Evolutionary conservation across 164 flowering plant species (phyloP).

Genomic region (Dillenia suffruticosa): DNA sequence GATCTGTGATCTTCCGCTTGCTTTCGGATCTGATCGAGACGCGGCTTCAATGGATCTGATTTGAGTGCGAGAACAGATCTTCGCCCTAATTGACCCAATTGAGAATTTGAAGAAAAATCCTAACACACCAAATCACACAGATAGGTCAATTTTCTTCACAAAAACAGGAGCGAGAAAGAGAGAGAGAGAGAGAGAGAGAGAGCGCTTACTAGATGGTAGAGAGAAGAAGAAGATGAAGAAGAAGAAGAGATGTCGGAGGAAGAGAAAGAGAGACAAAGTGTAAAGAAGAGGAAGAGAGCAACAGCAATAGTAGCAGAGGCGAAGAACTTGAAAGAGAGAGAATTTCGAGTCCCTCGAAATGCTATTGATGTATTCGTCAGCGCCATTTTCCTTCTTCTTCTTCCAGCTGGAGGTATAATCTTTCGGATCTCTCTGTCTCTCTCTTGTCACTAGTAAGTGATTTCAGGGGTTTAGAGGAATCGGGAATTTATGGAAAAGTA

Average conservation of each 20-base stretch:
- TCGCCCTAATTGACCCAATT: conserved; percentile 25
- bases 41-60: conserved; percentile 55
- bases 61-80: conserved; percentile 45
- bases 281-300: neutral
- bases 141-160: neutral
- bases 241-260: neutral
- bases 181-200: neutral
- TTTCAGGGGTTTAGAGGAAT: too few relatives aligned
- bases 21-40: conserved; percentile 51
- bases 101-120: neutral
- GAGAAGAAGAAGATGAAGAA: neutral
- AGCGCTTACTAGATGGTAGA: neutral
- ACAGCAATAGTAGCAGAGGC: neutral
- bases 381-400: neutral
- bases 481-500: too few relatives aligned
- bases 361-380: neutral
- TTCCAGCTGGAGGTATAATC: too few relatives aligned
- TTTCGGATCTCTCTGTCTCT: too few relatives aligned
- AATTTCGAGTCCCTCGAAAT: neutral
- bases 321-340: neutral
- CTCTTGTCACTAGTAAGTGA: too few relatives aligned
- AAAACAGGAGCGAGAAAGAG: neutral
- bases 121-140: neutral
- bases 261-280: too few relatives aligned
- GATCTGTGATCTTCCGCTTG: conserved; percentile 54